These are phyloP conservation scores for Styphnolobium japonicum DNA, from an alignment of 306 rosid genomes.

Conservation along the genomic window DNA sequence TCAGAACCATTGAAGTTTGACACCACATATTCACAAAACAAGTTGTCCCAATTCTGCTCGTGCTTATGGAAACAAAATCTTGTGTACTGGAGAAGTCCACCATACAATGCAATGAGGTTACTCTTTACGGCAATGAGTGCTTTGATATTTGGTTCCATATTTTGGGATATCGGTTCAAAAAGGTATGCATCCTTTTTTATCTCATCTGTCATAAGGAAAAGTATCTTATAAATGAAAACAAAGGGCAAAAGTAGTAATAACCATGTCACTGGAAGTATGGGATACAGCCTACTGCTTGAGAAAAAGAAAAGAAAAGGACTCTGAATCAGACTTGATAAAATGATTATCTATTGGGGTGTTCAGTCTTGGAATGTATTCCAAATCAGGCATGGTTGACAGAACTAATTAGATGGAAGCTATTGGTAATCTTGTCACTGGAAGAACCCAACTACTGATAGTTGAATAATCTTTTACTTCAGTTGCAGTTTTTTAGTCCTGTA, in stretches of 20 bases:
- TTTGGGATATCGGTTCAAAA: slow-evolving; percentile 66
- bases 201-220: neutral
- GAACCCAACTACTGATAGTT: no score
- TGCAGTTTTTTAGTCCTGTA: no score
- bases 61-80: slow-evolving; percentile 84
- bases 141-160: slow-evolving; percentile 59
- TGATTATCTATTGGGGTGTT: no score
- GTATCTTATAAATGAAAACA: slow-evolving; percentile 4
- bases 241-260: neutral
- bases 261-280: neutral
- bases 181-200: slow-evolving; percentile 41
- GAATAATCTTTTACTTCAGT: no score
- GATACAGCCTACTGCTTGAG: no score
- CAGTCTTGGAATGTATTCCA: no score
- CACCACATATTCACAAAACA: slow-evolving; percentile 52
- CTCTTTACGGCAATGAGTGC: slow-evolving; percentile 59
- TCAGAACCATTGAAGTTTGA: slow-evolving; percentile 65
- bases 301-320: no score
- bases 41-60: slow-evolving; percentile 41
- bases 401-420: no score
- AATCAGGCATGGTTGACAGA: no score
- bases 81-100: slow-evolving; percentile 91
- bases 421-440: no score
- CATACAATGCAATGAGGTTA: slow-evolving; percentile 71
- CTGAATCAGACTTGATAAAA: no score